A percentile compares a stretch with the other conserved stretches of the same genome.
phyloP scores from a whole-genome alignment of 2,329 filamentous ascomycete species.

The Beauveria sp. region DNA sequence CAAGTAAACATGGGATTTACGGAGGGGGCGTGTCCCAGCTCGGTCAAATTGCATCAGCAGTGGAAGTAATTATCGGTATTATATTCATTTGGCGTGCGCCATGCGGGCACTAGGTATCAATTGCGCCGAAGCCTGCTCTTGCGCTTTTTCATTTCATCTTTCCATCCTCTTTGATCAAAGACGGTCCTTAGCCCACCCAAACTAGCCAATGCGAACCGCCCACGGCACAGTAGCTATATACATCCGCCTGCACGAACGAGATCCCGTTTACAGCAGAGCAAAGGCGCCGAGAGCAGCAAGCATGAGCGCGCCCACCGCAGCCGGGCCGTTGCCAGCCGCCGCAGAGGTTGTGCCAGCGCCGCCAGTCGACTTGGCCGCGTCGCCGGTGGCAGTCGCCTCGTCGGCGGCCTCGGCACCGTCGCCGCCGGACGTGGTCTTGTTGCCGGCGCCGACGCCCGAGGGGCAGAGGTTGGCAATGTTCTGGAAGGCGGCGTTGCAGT shows the following conservation, averaged over 20 bases:
- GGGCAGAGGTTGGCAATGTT: conserved; percentile 2
- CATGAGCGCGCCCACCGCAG: neutral
- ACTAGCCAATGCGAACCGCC: neutral
- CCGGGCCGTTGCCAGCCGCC: neutral
- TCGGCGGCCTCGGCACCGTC: conserved; percentile 9
- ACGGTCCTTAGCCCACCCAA: neutral
- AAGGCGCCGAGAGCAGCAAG: neutral
- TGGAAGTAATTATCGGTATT: neutral
- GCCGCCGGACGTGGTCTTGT: neutral
- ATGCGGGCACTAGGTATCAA: neutral
- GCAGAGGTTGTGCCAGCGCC: neutral
- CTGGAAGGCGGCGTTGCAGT: conserved; percentile 20
- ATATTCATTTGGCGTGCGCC: neutral
- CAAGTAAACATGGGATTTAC: no score
- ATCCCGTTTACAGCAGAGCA: neutral
- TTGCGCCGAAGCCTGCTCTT: neutral
- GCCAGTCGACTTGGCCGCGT: neutral
- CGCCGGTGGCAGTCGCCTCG: conserved; percentile 25
- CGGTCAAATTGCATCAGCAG: no score
- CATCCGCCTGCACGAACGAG: neutral
- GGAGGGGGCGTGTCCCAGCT: no score
- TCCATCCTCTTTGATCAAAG: neutral
- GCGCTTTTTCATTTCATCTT: neutral
- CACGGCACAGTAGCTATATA: neutral
- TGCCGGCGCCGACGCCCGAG: neutral